Evolutionary conservation across 2,329 filamentous ascomycete species (phyloP).

Genomic region (Trichoderma citrinoviride): DNA sequence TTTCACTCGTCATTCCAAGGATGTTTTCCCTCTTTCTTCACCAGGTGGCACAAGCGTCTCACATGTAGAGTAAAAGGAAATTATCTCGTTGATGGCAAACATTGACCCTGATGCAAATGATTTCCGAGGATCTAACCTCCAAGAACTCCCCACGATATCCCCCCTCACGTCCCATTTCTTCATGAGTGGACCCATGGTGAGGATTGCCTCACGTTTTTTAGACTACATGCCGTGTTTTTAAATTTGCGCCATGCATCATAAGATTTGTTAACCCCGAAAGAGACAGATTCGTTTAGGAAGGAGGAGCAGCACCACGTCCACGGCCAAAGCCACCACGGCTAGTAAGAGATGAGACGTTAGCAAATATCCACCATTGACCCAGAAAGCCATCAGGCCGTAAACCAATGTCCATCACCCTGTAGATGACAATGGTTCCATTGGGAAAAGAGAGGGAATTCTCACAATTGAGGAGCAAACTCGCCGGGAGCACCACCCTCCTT

Average conservation of each 20-base stretch:
- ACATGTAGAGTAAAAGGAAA: slow-evolving; percentile 32
- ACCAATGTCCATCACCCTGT: too few species aligned
- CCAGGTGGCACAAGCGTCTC: slow-evolving; percentile 23
- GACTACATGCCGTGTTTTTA: slow-evolving; percentile 47
- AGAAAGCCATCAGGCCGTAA: not conserved
- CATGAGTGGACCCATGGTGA: slow-evolving; percentile 42
- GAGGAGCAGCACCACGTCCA: slow-evolving; percentile 78
- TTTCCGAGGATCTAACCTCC: slow-evolving; percentile 48
- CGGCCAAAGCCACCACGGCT: slow-evolving; percentile 86
- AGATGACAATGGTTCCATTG: not conserved
- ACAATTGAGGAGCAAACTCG: slow-evolving; percentile 90
- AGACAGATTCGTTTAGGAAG: slow-evolving; percentile 54
- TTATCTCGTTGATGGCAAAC: slow-evolving; percentile 39
- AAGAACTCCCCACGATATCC: slow-evolving; percentile 45
- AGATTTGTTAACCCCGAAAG: slow-evolving; percentile 43
- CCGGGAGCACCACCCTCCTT: slow-evolving; percentile 92
- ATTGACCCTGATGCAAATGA: slow-evolving; percentile 48
- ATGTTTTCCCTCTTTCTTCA: slow-evolving; percentile 15
- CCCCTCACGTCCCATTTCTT: slow-evolving; percentile 41
- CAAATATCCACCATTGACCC: not conserved
- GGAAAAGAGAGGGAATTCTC: slow-evolving; percentile 40
- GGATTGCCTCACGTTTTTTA: slow-evolving; percentile 43
- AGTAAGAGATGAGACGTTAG: slow-evolving; percentile 33
- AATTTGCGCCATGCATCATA: slow-evolving; percentile 41
- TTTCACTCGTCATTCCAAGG: slow-evolving; percentile 7